Base-by-base conservation (phyloP, 108 stramenopile genomes). In the Cyclotella atomus region DNA sequence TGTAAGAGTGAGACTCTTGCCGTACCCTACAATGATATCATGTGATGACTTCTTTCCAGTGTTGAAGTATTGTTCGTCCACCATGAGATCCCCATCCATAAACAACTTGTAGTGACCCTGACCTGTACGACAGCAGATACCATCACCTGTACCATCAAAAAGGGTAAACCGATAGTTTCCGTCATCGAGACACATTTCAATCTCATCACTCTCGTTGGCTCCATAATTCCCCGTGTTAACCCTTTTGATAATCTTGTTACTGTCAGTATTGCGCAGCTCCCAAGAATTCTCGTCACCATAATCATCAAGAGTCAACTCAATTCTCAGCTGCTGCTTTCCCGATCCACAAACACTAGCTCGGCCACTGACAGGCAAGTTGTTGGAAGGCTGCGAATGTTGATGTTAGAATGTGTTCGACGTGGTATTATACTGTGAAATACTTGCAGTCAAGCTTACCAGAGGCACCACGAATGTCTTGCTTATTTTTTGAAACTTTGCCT, bases 51-150 rank as follows among this genome's bases (percentile, higher is more conserved):
- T 52, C 43, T 24, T 73, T n/a, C 79, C 79, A 15, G 30, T 38
- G 30, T 35, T 62, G 50, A 64, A 81, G 38, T 50, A 59, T 14
- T 14, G 30, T 46, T 66, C 79, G 38, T 81, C 49, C 2, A 81
- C 68, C 60, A 73, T 81, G 28, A 81, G 34, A 6, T 81, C 68
- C 17, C 65, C 72, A 47, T 81, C 79, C 44, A 73, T 65, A 45
- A 34, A 77, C 16, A 82, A 54, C 33, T 73, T 60, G 44, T 82
- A 82, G 8, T 28, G 49, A 0, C 81, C 81, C 23, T 73, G n/a
- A 21, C 76, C 76, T 35, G 75, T 36, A 0, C 16, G 1, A 34
- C 79, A 80, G 49, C 79, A 80, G 16, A 82, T 82, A 1, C 81
- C 81, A 53, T 82, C 76, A 0, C 81, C 81, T 1, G 72, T 36